A percentile compares a stretch with the other conserved stretches of the same genome.
phyloP scores from a whole-genome alignment of 805 yeast genomes.

The Teunomyces funiuensis region DNA sequence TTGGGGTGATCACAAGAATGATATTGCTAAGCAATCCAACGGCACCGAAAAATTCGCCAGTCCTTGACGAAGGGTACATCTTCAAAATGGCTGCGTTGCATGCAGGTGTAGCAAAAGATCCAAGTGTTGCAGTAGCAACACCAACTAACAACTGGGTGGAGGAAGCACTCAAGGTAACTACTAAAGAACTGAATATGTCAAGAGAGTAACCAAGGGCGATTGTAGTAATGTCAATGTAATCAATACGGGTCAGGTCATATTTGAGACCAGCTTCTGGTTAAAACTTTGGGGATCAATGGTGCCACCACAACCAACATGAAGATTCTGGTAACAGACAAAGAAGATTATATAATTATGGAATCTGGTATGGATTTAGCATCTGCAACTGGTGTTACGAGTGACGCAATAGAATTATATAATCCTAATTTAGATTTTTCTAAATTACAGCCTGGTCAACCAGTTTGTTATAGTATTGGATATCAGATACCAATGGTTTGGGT shows the following conservation, averaged over 20 bases:
- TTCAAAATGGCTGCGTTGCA: conserved; percentile 59
- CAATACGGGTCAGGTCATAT: not conserved
- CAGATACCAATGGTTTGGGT: conserved; percentile 16
- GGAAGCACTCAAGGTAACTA: conserved; percentile 11
- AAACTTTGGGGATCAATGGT: conserved; percentile 13
- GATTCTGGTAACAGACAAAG: conserved; percentile 16
- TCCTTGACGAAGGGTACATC: conserved; percentile 53
- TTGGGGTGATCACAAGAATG: conserved; percentile 48
- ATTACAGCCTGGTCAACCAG: too few relatives aligned
- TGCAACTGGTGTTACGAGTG: too few relatives aligned
- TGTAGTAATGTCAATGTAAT: not conserved
- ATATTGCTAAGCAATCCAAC: conserved; percentile 56
- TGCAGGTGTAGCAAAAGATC: conserved; percentile 55
- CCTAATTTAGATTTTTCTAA: too few relatives aligned
- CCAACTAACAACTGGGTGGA: conserved; percentile 5
- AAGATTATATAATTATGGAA: too few relatives aligned
- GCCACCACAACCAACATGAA: conserved; percentile 16
- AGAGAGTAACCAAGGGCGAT: not conserved
- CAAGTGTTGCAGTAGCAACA: conserved; percentile 14
- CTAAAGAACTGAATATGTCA: conserved; percentile 7
- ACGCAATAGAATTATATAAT: too few relatives aligned
- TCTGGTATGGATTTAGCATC: too few relatives aligned
- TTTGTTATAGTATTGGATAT: too few relatives aligned
- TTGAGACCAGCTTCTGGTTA: not conserved
- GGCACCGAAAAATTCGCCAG: conserved; percentile 77